These are phyloP conservation scores for Coemansia sp. DNA, from an alignment of 192 early-diverging fungal genomes.

Conservation along the genomic window DNA sequence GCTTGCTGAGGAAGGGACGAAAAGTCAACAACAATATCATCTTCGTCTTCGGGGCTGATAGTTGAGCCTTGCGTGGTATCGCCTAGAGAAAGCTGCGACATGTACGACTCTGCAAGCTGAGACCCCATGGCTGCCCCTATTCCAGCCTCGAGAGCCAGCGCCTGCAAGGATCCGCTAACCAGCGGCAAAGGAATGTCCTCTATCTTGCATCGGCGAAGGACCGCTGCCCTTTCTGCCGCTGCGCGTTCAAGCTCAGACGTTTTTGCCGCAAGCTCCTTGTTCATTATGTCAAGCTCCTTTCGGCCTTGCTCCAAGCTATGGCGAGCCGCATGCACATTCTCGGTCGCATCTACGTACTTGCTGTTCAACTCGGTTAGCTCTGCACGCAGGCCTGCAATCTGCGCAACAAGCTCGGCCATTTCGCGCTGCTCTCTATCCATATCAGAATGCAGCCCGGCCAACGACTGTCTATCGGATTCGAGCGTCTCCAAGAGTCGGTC, in stretches of 20 bases:
- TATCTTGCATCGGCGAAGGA: constrained; percentile 88
- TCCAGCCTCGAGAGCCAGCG: constrained; percentile 66
- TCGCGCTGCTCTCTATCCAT: constrained; percentile 56
- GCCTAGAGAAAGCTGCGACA: constrained; percentile 50
- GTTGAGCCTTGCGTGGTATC: constrained; percentile 48
- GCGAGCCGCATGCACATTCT: constrained; percentile 61
- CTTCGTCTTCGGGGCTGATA: constrained; percentile 21
- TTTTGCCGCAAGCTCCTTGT: constrained; percentile 40
- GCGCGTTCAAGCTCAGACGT: constrained; percentile 75
- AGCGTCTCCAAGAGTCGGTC: constrained; percentile 59
- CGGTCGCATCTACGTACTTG: constrained; percentile 60
- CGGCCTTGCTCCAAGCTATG: constrained; percentile 69
- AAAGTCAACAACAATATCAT: constrained; percentile 45
- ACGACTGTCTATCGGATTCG: constrained; percentile 29
- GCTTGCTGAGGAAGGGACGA: constrained; percentile 31
- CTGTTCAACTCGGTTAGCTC: constrained; percentile 57
- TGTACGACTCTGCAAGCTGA: constrained; percentile 38
- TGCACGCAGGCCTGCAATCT: constrained; percentile 54
- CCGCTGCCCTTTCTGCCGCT: constrained; percentile 72
- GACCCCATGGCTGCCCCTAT: constrained; percentile 51
- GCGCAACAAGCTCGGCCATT: constrained; percentile 47
- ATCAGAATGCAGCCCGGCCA: constrained; percentile 51
- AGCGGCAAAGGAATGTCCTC: constrained; percentile 93
- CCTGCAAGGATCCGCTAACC: constrained; percentile 69
- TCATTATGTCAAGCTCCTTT: constrained; percentile 60